phyloP scores from a whole-genome alignment of 495 filamentous ascomycete genomes.

The Niebla homalea region DNA sequence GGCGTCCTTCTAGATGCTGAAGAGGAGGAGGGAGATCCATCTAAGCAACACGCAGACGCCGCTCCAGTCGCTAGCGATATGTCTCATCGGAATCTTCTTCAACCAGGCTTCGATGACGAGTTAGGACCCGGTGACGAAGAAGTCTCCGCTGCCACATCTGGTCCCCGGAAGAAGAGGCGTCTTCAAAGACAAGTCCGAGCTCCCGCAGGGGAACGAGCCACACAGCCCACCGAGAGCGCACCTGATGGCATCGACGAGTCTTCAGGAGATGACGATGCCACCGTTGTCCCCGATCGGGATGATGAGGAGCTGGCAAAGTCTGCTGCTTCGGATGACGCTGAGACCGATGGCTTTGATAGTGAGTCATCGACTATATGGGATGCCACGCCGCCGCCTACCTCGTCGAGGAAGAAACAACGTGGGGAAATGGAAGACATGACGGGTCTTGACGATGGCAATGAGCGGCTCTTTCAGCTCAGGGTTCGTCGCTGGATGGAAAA shows the following conservation, averaged over 20 bases:
- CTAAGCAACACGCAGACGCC: slow-evolving; percentile 24
- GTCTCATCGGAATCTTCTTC: slow-evolving; percentile 70
- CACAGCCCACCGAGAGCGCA: not conserved
- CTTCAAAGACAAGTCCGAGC: slow-evolving; percentile 16
- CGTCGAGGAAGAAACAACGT: not conserved
- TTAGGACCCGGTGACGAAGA: slow-evolving; percentile 21
- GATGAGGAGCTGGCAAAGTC: slow-evolving; percentile 16
- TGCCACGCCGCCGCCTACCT: not conserved
- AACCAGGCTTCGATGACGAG: slow-evolving; percentile 62
- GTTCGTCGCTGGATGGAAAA: slow-evolving; percentile 59
- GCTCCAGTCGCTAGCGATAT: slow-evolving; percentile 19
- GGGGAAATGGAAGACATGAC: slow-evolving; percentile 50
- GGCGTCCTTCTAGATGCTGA: slow-evolving; percentile 68
- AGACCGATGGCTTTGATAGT: slow-evolving; percentile 22
- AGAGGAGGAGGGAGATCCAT: slow-evolving; percentile 37
- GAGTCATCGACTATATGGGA: slow-evolving; percentile 13
- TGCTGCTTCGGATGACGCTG: slow-evolving; percentile 10
- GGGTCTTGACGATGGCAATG: slow-evolving; percentile 83
- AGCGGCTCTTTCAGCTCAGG: slow-evolving; percentile 65
- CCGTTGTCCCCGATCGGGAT: slow-evolving; percentile 27
- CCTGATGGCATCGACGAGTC: slow-evolving; percentile 16
- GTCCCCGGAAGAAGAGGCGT: slow-evolving; percentile 29
- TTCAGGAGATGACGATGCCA: slow-evolving; percentile 30
- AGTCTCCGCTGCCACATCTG: slow-evolving; percentile 11
- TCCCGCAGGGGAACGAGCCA: not conserved